Percentiles rank a stretch among this genome's conserved stretches.
phyloP scores from a whole-genome alignment of 352 stramenopile genomes.

The Globisporangium paroecandrum region DNA sequence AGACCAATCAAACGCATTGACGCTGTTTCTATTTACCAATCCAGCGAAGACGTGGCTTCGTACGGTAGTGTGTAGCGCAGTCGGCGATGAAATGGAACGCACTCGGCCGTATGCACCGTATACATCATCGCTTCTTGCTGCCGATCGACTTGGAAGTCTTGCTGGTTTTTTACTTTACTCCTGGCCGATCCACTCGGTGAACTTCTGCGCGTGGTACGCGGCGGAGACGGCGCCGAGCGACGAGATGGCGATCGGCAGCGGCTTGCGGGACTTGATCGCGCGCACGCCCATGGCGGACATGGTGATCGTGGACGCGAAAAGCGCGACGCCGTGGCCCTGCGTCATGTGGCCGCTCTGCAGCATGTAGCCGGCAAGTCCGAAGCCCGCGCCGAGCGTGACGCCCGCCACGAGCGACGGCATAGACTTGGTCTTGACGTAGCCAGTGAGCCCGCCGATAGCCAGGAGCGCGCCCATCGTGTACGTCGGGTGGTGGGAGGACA shows the following conservation, averaged over 20 bases:
- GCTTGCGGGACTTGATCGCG: constrained; percentile 68
- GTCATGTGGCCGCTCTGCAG: constrained; percentile 80
- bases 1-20: constrained; percentile 14
- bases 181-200: constrained; percentile 82
- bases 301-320: constrained; percentile 81
- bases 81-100: neutral
- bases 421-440: constrained; percentile 80
- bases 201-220: constrained; percentile 80
- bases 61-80: neutral
- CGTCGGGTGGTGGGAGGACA: constrained; percentile 77
- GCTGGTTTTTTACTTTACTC: constrained; percentile 35
- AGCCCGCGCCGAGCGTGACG: constrained; percentile 75
- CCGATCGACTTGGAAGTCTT: neutral
- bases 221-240: constrained; percentile 71
- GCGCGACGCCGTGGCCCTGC: constrained; percentile 73
- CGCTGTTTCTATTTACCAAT: constrained; percentile 17
- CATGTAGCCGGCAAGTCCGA: constrained; percentile 73
- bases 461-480: constrained; percentile 81
- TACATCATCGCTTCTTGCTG: neutral
- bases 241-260: constrained; percentile 69
- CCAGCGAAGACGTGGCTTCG: neutral
- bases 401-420: constrained; percentile 80
- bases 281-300: constrained; percentile 84
- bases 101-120: neutral
- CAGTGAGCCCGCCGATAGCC: constrained; percentile 61